These are phyloP conservation scores for Phytomonas sp. DNA, from an alignment of 208 protist genomes.

Conservation along the genomic window DNA sequence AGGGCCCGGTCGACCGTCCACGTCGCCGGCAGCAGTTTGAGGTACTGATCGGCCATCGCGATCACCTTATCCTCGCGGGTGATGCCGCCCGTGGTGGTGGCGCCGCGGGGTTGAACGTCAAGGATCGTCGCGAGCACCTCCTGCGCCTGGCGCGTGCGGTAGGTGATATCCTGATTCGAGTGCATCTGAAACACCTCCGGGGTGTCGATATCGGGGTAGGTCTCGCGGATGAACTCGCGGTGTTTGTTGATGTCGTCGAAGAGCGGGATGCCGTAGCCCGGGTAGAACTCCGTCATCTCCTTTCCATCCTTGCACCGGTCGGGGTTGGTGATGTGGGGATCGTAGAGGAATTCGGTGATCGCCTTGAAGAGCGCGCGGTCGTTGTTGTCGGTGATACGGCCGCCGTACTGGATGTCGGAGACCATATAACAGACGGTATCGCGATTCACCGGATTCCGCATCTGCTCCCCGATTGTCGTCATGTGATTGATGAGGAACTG, in stretches of 20 bases:
- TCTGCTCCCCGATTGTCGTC: conserved; percentile 92
- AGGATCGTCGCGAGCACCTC: conserved; percentile 94
- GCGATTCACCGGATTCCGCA: conserved; percentile 89
- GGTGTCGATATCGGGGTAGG: conserved; percentile 92
- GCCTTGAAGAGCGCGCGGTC: conserved; percentile 97
- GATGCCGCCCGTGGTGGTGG: conserved; percentile 66
- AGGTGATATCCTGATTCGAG: conserved; percentile 95
- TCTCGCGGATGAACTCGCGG: conserved; percentile 90
- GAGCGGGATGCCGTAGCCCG: conserved; percentile 80
- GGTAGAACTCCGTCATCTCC: conserved; percentile 80
- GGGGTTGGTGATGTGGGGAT: conserved; percentile 81
- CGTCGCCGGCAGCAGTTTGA: conserved; percentile 87
- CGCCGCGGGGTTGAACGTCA: conserved; percentile 93
- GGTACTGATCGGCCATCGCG: conserved; percentile 83
- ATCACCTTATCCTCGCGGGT: conserved; percentile 93
- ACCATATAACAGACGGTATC: conserved; percentile 97
- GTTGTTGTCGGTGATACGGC: conserved; percentile 98
- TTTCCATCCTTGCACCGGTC: conserved; percentile 81
- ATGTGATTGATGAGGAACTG: conserved; percentile 98
- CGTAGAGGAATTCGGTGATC: conserved; percentile 93
- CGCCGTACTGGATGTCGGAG: conserved; percentile 98
- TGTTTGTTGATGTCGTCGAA: conserved; percentile 92
- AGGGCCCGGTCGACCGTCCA: conserved; percentile 82
- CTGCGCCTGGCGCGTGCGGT: conserved; percentile 87
- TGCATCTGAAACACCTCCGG: conserved; percentile 98